Evolutionary conservation across 805 yeast genomes (phyloP).

Genomic region (Yarrowia sp.): DNA sequence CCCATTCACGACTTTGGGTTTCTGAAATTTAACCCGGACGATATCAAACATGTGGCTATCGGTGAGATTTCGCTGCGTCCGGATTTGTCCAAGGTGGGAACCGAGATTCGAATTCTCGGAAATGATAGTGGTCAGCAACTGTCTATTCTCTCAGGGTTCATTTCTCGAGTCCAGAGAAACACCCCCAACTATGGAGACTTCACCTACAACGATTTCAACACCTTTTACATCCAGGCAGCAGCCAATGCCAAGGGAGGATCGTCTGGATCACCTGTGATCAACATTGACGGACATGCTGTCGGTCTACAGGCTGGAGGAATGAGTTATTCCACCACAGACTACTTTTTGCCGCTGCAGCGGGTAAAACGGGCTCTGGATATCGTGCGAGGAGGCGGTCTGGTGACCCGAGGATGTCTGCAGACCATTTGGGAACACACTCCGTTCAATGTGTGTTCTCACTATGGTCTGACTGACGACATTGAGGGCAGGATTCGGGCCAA

Average conservation of each 20-base stretch:
- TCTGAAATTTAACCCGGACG: slow-evolving; percentile 68
- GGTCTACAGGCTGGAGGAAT: slow-evolving; percentile 95
- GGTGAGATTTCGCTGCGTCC: slow-evolving; percentile 68
- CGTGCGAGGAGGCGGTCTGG: slow-evolving; percentile 54
- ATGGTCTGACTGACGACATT: slow-evolving; percentile 74
- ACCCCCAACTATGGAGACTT: slow-evolving; percentile 90
- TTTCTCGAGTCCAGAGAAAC: slow-evolving; percentile 78
- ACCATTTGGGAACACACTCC: slow-evolving; percentile 85
- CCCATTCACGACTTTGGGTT: slow-evolving; percentile 96
- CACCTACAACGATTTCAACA: slow-evolving; percentile 88
- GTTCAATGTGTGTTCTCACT: slow-evolving; percentile 82
- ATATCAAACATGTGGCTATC: slow-evolving; percentile 72
- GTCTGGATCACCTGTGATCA: slow-evolving; percentile 94
- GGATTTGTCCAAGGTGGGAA: slow-evolving; percentile 82
- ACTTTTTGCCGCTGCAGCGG: slow-evolving; percentile 80
- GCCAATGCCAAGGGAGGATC: slow-evolving; percentile 98
- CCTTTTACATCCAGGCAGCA: slow-evolving; percentile 93
- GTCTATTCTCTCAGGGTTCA: slow-evolving; percentile 83
- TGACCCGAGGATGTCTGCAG: slow-evolving; percentile 89
- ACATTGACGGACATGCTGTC: slow-evolving; percentile 80
- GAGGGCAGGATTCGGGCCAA: slow-evolving; percentile 64
- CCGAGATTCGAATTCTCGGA: slow-evolving; percentile 91
- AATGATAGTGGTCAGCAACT: slow-evolving; percentile 94
- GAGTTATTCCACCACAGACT: slow-evolving; percentile 87
- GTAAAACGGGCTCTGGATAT: slow-evolving; percentile 78